These are phyloP conservation scores for Diversispora epigaea DNA, from an alignment of 192 early-diverging fungal genomes.

Conservation along the genomic window DNA sequence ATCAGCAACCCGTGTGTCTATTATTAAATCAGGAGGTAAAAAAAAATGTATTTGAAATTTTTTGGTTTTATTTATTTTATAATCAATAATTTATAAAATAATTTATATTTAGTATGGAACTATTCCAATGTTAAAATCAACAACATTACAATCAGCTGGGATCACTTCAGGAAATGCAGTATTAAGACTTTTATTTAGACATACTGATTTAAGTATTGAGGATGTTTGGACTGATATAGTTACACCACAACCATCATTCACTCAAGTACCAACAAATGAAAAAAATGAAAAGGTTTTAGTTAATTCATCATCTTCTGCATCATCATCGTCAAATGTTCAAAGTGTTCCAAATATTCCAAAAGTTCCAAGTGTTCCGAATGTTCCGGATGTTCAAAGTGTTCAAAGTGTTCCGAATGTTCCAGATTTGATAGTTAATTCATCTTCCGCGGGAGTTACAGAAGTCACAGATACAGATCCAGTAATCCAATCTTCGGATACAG, in stretches of 20 bases:
- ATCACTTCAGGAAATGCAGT: conserved; percentile 65
- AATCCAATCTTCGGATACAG: too few relatives aligned
- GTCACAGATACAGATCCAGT: too few relatives aligned
- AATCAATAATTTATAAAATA: background rate
- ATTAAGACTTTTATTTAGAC: conserved; percentile 68
- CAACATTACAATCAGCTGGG: conserved; percentile 69
- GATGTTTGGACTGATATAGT: conserved; percentile 52
- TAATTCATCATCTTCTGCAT: too few relatives aligned
- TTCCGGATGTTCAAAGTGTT: too few relatives aligned
- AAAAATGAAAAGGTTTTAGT: conserved; percentile 4
- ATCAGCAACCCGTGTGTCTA: conserved; percentile 63
- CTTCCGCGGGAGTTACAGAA: too few relatives aligned
- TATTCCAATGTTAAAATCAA: conserved; percentile 58
- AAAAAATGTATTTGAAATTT: background rate
- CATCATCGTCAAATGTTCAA: too few relatives aligned
- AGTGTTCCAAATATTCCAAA: too few relatives aligned
- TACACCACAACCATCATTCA: background rate
- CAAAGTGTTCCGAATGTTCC: too few relatives aligned
- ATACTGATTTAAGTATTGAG: conserved; percentile 48
- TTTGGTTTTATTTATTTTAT: background rate
- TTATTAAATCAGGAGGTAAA: conserved; percentile 66
- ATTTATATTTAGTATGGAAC: conserved; percentile 51
- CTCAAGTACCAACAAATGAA: background rate
- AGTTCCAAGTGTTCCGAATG: too few relatives aligned
- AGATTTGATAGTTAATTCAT: too few relatives aligned